Evolutionary conservation across 2,329 filamentous ascomycete species (phyloP).

Genomic region (Akanthomyces muscarius): DNA sequence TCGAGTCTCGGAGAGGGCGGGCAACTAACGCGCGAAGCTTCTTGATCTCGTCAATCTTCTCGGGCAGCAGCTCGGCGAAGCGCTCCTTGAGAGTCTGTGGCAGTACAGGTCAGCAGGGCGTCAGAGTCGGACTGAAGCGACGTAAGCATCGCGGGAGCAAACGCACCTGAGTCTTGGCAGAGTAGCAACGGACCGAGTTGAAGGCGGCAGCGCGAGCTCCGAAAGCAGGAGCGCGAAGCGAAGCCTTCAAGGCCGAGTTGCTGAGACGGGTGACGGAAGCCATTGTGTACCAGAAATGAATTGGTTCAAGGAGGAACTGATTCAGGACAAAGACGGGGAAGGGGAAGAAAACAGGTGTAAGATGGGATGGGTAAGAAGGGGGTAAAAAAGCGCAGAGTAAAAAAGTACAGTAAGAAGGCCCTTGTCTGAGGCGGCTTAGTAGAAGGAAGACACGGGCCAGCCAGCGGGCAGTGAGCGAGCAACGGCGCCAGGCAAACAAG

Average conservation of each 20-base stretch:
- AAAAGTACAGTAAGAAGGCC: neutral
- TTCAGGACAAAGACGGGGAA: slow-evolving; percentile 20
- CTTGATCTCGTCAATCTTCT: slow-evolving; percentile 99
- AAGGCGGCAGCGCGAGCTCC: slow-evolving; percentile 68
- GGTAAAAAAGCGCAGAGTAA: slow-evolving; percentile 22
- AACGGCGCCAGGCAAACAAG: neutral
- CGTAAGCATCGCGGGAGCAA: neutral
- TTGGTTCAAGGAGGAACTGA: slow-evolving; percentile 17
- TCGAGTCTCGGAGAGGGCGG: slow-evolving; percentile 11
- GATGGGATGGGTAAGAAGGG: slow-evolving; percentile 19
- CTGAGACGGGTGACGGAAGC: slow-evolving; percentile 78
- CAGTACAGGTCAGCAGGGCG: slow-evolving; percentile 19
- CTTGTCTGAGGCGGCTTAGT: slow-evolving; percentile 5
- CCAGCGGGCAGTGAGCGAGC: neutral
- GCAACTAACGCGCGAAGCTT: slow-evolving; percentile 81
- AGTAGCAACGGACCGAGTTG: slow-evolving; percentile 86
- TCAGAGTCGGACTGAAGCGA: neutral
- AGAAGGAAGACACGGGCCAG: slow-evolving; percentile 2
- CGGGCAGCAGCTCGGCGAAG: slow-evolving; percentile 92
- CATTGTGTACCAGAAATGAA: slow-evolving; percentile 53
- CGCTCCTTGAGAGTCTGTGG: slow-evolving; percentile 91
- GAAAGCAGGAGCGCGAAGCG: slow-evolving; percentile 63
- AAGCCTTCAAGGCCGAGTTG: slow-evolving; percentile 76
- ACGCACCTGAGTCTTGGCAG: slow-evolving; percentile 81
- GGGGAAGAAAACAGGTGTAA: slow-evolving; percentile 28